These are phyloP conservation scores for Sclerotinia trifoliorum DNA, from an alignment of 2,329 filamentous ascomycete species.

Conservation along the genomic window DNA sequence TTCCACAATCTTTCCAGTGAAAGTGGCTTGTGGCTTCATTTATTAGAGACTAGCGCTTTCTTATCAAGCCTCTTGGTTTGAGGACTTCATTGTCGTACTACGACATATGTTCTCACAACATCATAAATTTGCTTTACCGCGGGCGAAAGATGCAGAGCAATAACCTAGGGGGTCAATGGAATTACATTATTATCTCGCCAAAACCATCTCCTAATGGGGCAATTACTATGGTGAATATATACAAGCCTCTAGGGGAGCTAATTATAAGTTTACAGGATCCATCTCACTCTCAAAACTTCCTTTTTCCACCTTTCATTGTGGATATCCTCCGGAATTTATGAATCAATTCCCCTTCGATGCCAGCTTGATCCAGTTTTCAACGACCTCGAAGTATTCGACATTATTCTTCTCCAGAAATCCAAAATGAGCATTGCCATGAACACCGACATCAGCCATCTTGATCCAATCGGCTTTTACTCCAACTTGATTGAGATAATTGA, in stretches of 20 bases:
- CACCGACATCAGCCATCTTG: conserved; percentile 28
- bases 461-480: conserved; percentile 32
- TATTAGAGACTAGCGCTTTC: neutral
- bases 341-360: neutral
- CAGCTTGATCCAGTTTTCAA: conserved; percentile 28
- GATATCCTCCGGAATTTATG: neutral
- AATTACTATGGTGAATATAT: conserved; percentile 6
- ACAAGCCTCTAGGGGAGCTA: neutral
- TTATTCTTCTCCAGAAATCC: conserved; percentile 33
- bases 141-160: neutral
- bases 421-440: conserved; percentile 32
- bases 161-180: neutral
- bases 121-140: no score
- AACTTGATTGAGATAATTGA: conserved; percentile 32
- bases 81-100: conserved; percentile 4
- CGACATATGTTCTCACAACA: neutral
- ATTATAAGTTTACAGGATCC: conserved; percentile 2
- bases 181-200: neutral
- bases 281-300: neutral
- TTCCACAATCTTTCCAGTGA: no score
- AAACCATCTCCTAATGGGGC: neutral
- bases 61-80: neutral
- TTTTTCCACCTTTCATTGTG: neutral
- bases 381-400: conserved; percentile 27
- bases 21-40: neutral